These are phyloP conservation scores for Debaryomyces coudertii DNA, from an alignment of 1,139 yeast genomes.

Conservation along the genomic window DNA sequence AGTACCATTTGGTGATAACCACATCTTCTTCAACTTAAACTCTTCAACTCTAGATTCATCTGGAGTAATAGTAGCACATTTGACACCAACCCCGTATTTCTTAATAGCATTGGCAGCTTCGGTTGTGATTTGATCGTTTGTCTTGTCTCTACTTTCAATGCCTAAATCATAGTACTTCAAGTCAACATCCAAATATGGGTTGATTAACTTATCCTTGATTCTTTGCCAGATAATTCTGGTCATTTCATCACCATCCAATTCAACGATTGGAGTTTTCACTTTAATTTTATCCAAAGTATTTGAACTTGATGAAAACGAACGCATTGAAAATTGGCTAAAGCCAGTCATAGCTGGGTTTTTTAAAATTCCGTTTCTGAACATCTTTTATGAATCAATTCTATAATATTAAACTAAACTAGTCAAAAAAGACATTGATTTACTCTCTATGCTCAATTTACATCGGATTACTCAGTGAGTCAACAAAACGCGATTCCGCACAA, in stretches of 20 bases:
- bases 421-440: background rate
- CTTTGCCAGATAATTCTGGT: conserved; percentile 82
- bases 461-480: conserved; percentile 7
- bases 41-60: conserved; percentile 82
- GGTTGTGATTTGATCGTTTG: conserved; percentile 70
- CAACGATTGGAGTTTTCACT: conserved; percentile 75
- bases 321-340: conserved; percentile 14
- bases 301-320: conserved; percentile 27
- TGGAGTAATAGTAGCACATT: conserved; percentile 87
- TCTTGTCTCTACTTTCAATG: conserved; percentile 68
- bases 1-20: conserved; percentile 86
- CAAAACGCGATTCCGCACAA: conserved; percentile 2
- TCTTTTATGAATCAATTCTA: background rate
- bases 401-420: background rate
- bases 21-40: conserved; percentile 75
- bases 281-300: conserved; percentile 54
- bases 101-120: conserved; percentile 79
- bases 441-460: background rate
- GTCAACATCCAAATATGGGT: conserved; percentile 73
- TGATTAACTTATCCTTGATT: conserved; percentile 69
- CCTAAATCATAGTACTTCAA: conserved; percentile 78
- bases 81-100: conserved; percentile 78
- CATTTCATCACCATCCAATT: conserved; percentile 86
- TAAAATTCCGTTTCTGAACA: conserved; percentile 4
- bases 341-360: conserved; percentile 1